Evolutionary conservation across 441 rosid species (phyloP), one percentile per base, ranked within the genome.

Genomic region (Erodium texanum): DNA sequence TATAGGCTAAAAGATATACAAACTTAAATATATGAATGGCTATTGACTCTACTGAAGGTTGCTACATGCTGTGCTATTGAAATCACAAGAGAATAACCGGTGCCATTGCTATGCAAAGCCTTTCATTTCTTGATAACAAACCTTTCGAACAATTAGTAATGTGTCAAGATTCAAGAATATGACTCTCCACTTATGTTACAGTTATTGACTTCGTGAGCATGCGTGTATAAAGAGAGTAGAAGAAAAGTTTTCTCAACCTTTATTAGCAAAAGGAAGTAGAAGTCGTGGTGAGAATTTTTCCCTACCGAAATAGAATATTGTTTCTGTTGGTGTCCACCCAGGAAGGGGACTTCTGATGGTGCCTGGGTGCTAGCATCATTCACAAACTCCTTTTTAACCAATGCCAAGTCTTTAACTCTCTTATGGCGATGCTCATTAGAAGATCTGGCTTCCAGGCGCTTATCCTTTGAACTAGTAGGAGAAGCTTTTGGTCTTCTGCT

Each of bases 311-410:
- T 67, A 69, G 75, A 65, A n/a, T 63, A 74, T 66, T 2, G 34
- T 71, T 81, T 86, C 84, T 73, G 82, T 45, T 76, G 75, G 16
- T 72, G 79, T 66, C 77, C 84, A 75, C 80, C 82, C 29, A 70
- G 76, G 12, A 75, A 71, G 68, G 71, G 72, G 73, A 84, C 71
- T 65, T 72, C 82, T 71, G 80, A 69, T 34, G 81, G 73, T 29
- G 68, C 66, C 68, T 70, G 76, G 52, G 74, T 66, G 58, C 38
- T 64, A 76, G 70, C 29, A 76, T 32, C 73, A 67, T 70, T n/a
- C 15, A 54, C 73, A 62, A 76, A 74, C 32, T 78, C 79, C 66
- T 64, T 75, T 24, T 70, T 64, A 59, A 66, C 71, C 24, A 43
- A 22, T 52, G 36, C 32, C 22, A 65, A 14, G 27, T 48, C 18